Evolutionary conservation across 169 alveolate genomes (phyloP).

Genomic region (Toxoplasma gondii): DNA sequence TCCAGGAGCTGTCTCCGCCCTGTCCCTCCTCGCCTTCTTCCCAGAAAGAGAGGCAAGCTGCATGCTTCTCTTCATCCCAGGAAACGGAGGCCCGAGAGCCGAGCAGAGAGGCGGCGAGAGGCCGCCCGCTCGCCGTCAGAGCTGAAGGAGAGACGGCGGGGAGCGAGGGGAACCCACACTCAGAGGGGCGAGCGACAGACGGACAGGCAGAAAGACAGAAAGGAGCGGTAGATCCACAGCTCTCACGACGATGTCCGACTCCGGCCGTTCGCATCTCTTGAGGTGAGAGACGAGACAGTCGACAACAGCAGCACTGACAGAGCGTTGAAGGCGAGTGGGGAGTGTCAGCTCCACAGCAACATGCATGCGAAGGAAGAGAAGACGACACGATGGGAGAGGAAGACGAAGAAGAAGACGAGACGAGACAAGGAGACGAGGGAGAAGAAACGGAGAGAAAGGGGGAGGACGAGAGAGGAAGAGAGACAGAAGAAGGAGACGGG

Average conservation of each 20-base stretch:
- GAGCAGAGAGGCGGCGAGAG: neutral
- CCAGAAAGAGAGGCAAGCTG: neutral
- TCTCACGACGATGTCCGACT: neutral
- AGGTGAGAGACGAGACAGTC: neutral
- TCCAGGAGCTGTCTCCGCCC: neutral
- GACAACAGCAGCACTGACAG: neutral
- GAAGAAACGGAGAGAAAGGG: neutral
- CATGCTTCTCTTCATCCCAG: neutral
- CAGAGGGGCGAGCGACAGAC: neutral
- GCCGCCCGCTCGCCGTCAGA: neutral
- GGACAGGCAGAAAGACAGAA: neutral
- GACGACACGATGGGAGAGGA: neutral
- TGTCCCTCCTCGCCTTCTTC: neutral
- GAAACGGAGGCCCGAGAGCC: neutral
- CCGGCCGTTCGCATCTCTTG: neutral
- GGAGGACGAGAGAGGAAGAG: neutral
- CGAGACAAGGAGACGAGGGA: neutral
- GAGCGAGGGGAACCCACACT: neutral
- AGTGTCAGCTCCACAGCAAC: neutral
- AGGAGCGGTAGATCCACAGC: neutral
- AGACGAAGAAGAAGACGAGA: neutral
- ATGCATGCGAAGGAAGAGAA: neutral
- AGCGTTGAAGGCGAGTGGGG: neutral
- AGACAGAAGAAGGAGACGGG: neutral
- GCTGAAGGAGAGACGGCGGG: neutral